Conservation (phyloP, 768 basidiomycete genomes). For the Naganishia randhawae region DNA sequence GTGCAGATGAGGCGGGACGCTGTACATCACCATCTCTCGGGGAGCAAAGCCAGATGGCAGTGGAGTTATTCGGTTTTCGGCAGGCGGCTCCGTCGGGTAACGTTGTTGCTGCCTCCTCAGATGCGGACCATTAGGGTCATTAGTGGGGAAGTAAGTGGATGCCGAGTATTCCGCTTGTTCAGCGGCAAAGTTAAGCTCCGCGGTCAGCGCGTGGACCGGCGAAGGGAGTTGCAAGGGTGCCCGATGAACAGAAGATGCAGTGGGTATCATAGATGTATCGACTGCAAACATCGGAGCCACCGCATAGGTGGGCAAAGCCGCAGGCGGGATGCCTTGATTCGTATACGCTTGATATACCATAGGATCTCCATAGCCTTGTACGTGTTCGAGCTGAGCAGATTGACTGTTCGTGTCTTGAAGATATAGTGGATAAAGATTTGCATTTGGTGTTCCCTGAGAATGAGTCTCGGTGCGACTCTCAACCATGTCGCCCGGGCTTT, state of each 20-base stretch:
- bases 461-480: not conserved
- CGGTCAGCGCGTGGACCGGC: too few species aligned
- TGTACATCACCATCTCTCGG: not conserved
- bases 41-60: not conserved
- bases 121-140: not conserved
- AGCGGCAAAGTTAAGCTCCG: not conserved
- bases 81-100: not conserved
- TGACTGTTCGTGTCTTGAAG: not conserved
- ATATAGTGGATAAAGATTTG: conserved; percentile 1
- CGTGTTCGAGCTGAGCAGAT: not conserved
- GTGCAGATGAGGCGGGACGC: not conserved
- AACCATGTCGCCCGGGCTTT: not conserved
- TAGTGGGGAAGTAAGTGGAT: not conserved
- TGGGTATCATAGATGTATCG: not conserved
- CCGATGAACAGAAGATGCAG: not conserved
- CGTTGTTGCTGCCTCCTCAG: not conserved
- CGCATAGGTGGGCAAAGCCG: not conserved
- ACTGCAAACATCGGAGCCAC: not conserved
- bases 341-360: not conserved
- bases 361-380: not conserved
- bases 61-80: not conserved
- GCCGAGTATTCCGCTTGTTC: not conserved
- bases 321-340: not conserved
- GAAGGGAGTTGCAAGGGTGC: conserved; percentile 6
- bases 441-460: not conserved